Evolutionary conservation across 805 yeast species (phyloP), one percentile per base, ranked within the genome.

Genomic region (Saccharomyces jurei): DNA sequence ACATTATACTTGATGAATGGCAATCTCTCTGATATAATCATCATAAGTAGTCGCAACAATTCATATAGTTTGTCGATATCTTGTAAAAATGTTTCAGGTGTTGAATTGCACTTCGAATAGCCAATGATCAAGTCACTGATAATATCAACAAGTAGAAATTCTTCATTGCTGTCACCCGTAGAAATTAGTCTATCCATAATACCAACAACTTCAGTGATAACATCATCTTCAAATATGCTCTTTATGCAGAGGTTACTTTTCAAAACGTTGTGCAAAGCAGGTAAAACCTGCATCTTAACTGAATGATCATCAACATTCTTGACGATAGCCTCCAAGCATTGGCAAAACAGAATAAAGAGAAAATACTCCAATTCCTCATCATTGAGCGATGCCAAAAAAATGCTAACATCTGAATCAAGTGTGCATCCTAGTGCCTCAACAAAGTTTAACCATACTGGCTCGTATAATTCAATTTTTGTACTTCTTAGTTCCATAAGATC

Each of bases 21-120:
- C 47, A 86, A 69, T 8, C 78, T 71, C 30, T 74, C 76, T 28
- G 84, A 77, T 17, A 90, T 70, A 0, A 88, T 84, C 22, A 84
- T 74, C 73, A 87, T 75, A 17, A 81, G 79, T 5, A 90, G 77
- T 58, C 96, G 76, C 50, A 90, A 70, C 27, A 91, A 73, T 65
- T 92, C 97, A 67, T 92, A 89, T 48, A 89, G 71, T 63, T 87
- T 89, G 61, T 89, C 96, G 53, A 87, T 84, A 51, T 83, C 84
- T 29, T 74, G 70, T 32, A 78, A 72, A 53, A 82, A 72, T 41
- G 73, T 76, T 9, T 78, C 81, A 1, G 71, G 68, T 1, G 67
- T 57, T 3, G 58, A 60, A 17, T 68, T 66, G 4, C 52, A 54
- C 3, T 56, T 52, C 0, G 56, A 56, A 60, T 77, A 78, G 17